Base-by-base conservation (phyloP, 1,284 basidiomycete genomes). In the Trichosporon inkin region DNA sequence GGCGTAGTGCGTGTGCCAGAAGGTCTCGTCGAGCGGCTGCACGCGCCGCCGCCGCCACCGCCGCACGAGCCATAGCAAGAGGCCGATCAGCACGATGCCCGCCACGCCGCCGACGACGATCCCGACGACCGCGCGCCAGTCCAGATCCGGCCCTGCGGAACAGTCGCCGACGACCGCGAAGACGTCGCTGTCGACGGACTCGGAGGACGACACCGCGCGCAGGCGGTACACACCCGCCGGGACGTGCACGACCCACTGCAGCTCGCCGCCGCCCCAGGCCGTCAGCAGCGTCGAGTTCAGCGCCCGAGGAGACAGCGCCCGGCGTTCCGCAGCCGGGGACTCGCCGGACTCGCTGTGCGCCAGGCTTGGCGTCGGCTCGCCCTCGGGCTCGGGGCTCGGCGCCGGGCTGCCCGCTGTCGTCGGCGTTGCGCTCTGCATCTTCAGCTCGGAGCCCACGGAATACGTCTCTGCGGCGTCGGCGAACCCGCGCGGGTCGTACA, bases 1-100 rank as follows among this genome's bases (percentile, higher is more conserved):
- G 3, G 44, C 22, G 16, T 49, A 49, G 44, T 49, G 28, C 44
- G 28, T 49, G 44, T 49, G 44, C 44, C 44, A 49, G 44, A 49
- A 49, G 44, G 24, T 49, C 16, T 49, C 44, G 44, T 49, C 44
- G 24, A 49, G 22, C 16, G 44, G 44, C 44, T 49, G 24, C 16
- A 16, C 28, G 11, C 44, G 22, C 8, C 22, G 24, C 16, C n/a
- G 24, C 22, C 44, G 28, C 14, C 24, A 16, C 14, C 44, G 44
- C 14, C 11, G 11, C 3, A 49, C 22, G 17, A 28, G 22, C 44
- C 44, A 49, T 8, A 32, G 24, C 14, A 28, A 2, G 22, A 49
- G 44, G 13, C 6, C 44, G 7, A 32, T 24, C 14, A 49, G 44
- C 22, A 49, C 22, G 24, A 49, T 49, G 16, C 44, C 44, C 16